Evolutionary conservation across 179 eudicot species (phyloP).

Genomic region (Silene vulgaris): DNA sequence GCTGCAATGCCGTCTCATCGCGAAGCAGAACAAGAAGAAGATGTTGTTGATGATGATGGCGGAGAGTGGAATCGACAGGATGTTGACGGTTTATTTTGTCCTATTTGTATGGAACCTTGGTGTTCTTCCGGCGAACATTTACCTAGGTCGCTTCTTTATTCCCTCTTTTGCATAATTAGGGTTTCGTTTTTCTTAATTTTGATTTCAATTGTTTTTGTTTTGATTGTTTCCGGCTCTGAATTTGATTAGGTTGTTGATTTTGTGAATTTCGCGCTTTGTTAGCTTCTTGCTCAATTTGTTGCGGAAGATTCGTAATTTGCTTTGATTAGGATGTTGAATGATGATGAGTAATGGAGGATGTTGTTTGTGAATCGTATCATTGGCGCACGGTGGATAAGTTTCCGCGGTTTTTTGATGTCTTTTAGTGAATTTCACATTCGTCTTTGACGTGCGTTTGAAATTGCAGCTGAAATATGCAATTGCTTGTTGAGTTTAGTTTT

Average conservation of each 20-base stretch:
- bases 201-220: not conserved
- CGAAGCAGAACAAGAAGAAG: not conserved
- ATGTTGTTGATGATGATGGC: constrained; percentile 4
- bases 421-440: too few species aligned
- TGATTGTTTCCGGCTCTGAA: not conserved
- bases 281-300: not conserved
- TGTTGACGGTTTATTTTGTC: constrained; percentile 47
- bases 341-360: too few species aligned
- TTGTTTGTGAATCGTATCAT: too few species aligned
- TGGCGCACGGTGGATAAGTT: too few species aligned
- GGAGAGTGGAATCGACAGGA: constrained; percentile 34
- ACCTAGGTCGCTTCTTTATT: constrained; percentile 35
- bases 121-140: constrained; percentile 46
- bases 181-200: not conserved
- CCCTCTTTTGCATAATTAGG: constrained; percentile 11
- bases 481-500: too few species aligned
- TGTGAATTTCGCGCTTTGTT: too few species aligned
- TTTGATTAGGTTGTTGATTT: too few species aligned
- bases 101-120: constrained; percentile 66
- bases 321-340: too few species aligned
- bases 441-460: too few species aligned
- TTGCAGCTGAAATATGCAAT: too few species aligned
- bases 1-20: not conserved
- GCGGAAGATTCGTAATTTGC: not conserved
- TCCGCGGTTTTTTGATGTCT: too few species aligned